phyloP scores from a whole-genome alignment of 2,329 filamentous ascomycete species.

The Fusarium sp. region DNA sequence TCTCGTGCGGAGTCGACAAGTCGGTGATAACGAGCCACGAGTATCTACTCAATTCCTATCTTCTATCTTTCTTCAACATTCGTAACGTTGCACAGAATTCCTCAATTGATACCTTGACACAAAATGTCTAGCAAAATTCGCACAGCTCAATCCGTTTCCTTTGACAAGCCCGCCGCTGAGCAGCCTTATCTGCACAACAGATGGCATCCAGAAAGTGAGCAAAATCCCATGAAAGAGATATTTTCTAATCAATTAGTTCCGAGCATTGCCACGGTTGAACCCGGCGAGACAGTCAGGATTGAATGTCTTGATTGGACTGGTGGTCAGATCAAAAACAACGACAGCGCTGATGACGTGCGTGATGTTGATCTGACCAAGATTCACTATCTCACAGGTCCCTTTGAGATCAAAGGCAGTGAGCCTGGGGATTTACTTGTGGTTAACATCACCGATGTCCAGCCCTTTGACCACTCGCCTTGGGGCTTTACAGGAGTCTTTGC shows the following conservation, averaged over 20 bases:
- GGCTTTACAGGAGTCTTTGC: slow-evolving; percentile 89
- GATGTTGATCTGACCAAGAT: slow-evolving; percentile 86
- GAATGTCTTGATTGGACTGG: slow-evolving; percentile 89
- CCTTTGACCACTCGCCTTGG: slow-evolving; percentile 86
- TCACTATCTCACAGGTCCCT: slow-evolving; percentile 90
- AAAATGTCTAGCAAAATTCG: slow-evolving; percentile 42
- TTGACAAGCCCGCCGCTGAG: slow-evolving; percentile 44
- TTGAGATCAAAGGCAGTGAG: slow-evolving; percentile 84
- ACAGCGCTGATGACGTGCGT: slow-evolving; percentile 87
- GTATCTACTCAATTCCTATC: too few relatives aligned
- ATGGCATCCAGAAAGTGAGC: slow-evolving; percentile 89
- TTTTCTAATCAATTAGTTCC: slow-evolving; percentile 68
- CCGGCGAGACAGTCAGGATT: slow-evolving; percentile 91
- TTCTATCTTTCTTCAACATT: too few relatives aligned
- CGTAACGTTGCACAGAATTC: too few relatives aligned
- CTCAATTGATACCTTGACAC: too few relatives aligned
- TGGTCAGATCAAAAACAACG: slow-evolving; percentile 89
- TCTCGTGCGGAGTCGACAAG: slow-evolving; percentile 28
- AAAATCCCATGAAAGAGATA: not conserved
- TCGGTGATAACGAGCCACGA: slow-evolving; percentile 3
- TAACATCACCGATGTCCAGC: slow-evolving; percentile 94
- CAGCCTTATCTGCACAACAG: slow-evolving; percentile 66
- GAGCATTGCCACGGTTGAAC: slow-evolving; percentile 75
- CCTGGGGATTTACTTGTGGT: slow-evolving; percentile 87
- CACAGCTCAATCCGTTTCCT: slow-evolving; percentile 41